Conservation (phyloP, 352 stramenopile species). For the Plasmopara viticola region DNA sequence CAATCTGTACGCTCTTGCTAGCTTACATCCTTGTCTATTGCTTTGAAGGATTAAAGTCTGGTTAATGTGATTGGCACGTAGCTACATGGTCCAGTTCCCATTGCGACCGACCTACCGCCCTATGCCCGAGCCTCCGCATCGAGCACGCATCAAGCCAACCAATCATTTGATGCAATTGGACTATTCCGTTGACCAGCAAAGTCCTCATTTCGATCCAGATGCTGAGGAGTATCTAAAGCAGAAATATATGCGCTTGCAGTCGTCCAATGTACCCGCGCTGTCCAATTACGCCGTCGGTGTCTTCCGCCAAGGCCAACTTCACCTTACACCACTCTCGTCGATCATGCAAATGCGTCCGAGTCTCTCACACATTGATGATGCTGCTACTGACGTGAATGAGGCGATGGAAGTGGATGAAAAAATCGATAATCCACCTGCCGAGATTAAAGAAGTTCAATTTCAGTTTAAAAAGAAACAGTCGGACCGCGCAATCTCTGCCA, state of each 20-base stretch:
- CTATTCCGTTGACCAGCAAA: constrained; percentile 64
- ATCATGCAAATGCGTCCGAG: constrained; percentile 82
- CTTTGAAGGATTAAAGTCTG: not conserved
- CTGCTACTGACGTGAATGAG: constrained; percentile 59
- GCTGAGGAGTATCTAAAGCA: constrained; percentile 79
- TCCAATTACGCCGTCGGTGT: constrained; percentile 77
- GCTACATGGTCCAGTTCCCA: constrained; percentile 76
- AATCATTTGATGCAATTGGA: constrained; percentile 78
- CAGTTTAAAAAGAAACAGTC: constrained; percentile 87
- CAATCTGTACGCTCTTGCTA: constrained; percentile 45
- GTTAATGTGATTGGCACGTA: constrained; percentile 18
- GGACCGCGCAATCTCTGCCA: constrained; percentile 63
- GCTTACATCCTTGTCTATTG: too few species aligned
- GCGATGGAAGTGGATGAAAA: constrained; percentile 55
- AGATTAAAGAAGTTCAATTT: constrained; percentile 80
- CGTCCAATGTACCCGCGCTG: constrained; percentile 48
- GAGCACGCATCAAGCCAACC: constrained; percentile 61
- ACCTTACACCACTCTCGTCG: constrained; percentile 59
- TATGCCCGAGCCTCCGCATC: constrained; percentile 51
- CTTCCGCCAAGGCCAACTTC: constrained; percentile 74
- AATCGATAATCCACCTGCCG: constrained; percentile 34
- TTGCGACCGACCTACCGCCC: constrained; percentile 70
- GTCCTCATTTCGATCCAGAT: constrained; percentile 68
- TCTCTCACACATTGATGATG: constrained; percentile 71
- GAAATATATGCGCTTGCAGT: constrained; percentile 61